phyloP scores from a whole-genome alignment of 139 green algal species.

The Mychonastes homosphaera region DNA sequence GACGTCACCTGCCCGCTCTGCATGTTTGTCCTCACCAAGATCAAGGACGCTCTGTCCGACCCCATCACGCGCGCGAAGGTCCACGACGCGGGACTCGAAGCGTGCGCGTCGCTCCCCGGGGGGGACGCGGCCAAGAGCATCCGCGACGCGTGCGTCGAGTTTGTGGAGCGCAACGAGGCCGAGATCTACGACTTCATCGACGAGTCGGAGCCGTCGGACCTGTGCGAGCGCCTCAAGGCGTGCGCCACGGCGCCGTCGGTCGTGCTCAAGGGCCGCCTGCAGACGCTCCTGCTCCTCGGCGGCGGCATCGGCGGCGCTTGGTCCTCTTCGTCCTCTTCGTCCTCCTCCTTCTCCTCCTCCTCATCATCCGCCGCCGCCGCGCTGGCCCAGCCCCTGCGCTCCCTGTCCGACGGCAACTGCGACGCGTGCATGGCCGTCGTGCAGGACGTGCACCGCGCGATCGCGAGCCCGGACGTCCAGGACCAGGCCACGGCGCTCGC shows the following conservation, averaged over 20 bases:
- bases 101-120: slow-evolving; percentile 4
- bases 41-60: slow-evolving; percentile 10
- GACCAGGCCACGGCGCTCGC: slow-evolving; percentile 8
- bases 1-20: slow-evolving; percentile 21
- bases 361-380: background rate
- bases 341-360: no score
- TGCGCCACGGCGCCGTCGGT: no score
- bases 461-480: slow-evolving; percentile 20
- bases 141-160: background rate
- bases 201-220: no score
- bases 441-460: slow-evolving; percentile 10
- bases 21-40: slow-evolving; percentile 15
- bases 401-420: background rate
- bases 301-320: no score
- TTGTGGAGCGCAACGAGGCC: no score
- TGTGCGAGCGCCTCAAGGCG: no score
- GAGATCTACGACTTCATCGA: no score
- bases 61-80: slow-evolving; percentile 10
- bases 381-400: background rate
- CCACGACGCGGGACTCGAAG: background rate
- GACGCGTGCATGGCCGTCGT: slow-evolving; percentile 19
- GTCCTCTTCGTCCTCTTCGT: no score
- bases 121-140: no score
- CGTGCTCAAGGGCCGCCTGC: no score
- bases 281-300: no score